Percentiles rank a stretch among this genome's conserved stretches.
Evolutionary conservation across 1,284 basidiomycete species (phyloP).

Genomic region (Polyporus tsugae): DNA sequence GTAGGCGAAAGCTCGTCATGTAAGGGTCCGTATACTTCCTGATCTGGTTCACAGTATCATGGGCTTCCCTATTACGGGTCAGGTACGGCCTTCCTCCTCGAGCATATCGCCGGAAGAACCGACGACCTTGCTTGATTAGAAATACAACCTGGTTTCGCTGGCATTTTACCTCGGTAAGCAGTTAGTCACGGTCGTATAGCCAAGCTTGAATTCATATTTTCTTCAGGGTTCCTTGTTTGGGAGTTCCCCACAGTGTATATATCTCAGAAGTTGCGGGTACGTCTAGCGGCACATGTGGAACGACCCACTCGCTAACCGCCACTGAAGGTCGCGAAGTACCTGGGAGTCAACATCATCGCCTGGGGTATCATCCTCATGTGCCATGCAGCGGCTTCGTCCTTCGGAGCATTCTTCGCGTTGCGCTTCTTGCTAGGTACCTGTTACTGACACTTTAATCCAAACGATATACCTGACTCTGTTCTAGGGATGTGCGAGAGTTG

Average conservation of each 20-base stretch:
- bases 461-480: not conserved
- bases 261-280: slow-evolving; percentile 52
- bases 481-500: slow-evolving; percentile 73
- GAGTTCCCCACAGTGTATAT: slow-evolving; percentile 75
- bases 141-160: slow-evolving; percentile 72
- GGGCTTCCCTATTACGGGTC: slow-evolving; percentile 69
- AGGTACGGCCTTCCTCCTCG: slow-evolving; percentile 46
- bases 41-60: slow-evolving; percentile 56
- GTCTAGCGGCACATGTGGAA: not conserved
- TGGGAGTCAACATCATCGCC: slow-evolving; percentile 65
- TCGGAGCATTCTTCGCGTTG: slow-evolving; percentile 68
- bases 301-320: not conserved
- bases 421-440: slow-evolving; percentile 66
- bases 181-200: not conserved
- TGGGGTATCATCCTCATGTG: slow-evolving; percentile 72
- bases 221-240: slow-evolving; percentile 63
- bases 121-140: slow-evolving; percentile 40
- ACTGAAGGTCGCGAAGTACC: slow-evolving; percentile 64
- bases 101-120: not conserved
- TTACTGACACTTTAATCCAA: not conserved
- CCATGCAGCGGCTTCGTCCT: slow-evolving; percentile 63
- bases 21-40: not conserved
- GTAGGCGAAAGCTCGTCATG: slow-evolving; percentile 38
- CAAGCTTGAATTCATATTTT: not conserved
- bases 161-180: slow-evolving; percentile 66